Base-by-base conservation (phyloP, 148 eudicot genomes). In the Camellia granthamiana region DNA sequence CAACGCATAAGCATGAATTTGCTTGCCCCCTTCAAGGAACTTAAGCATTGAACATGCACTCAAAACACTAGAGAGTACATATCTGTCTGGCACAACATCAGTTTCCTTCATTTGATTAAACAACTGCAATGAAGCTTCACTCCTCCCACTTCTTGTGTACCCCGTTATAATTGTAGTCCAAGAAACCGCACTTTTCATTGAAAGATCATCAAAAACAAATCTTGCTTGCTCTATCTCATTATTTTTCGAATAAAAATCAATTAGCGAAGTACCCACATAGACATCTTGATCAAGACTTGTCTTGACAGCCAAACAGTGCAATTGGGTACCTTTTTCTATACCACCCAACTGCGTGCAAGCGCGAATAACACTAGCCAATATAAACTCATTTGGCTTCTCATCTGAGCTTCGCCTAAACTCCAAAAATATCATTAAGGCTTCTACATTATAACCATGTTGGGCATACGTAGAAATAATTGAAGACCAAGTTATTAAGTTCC, bases 151-250 rank as follows among this genome's bases (percentile, higher is more conserved):
- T 75, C 78, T 87, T 19, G 78, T 86, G 81, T 85, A 90, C 58
- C 92, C 97, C 0, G 82, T 70, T 56, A 92, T 85, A 78, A 92
- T 86, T 4, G 87, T 75, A 23, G 97, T 90, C 93, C 94, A 90
- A 30, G 92, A 79, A 74, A 89, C 92, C 47, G 86, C 83, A 78
- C 82, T 87, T 74, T 87, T 92, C 76, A 81, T 72, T 6, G n/a
- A 72, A 63, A 92, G 63, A 58, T 76, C 85, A 71, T 90, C 92
- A 72, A 90, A 92, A 78, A 85, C 82, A 58, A 82, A 52, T 75
- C 83, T 82, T 59, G 97, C 94, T 78, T 81, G 77, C 69, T 86
- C 86, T 13, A 92, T 44, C 3, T 84, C 72, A 4, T 87, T 84
- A 10, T 67, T 52, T 77, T 90, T 92, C 0, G 84, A 81, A 80